A percentile compares a stretch with the other conserved stretches of the same genome.
These are phyloP conservation scores for Aspergillus bertholletiae DNA, from an alignment of 495 filamentous ascomycete genomes.

Conservation along the genomic window DNA sequence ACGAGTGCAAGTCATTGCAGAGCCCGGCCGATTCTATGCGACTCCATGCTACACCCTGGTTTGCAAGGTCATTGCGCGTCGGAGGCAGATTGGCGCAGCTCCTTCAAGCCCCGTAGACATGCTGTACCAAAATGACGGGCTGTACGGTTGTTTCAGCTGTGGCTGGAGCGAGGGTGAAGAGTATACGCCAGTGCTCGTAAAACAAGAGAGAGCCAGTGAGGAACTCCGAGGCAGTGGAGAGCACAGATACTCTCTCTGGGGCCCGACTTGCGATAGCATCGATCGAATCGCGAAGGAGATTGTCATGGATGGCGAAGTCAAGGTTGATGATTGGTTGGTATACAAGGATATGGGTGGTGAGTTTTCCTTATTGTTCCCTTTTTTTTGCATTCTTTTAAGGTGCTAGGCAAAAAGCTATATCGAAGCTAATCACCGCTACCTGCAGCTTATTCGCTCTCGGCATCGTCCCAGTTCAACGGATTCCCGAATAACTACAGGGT, in stretches of 20 bases:
- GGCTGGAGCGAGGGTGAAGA: constrained; percentile 21
- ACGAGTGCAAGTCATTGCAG: constrained; percentile 20
- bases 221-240: background rate
- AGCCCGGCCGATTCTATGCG: constrained; percentile 31
- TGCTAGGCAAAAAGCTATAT: too few species aligned
- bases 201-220: background rate
- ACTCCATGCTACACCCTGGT: constrained; percentile 23
- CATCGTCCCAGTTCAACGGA: constrained; percentile 29
- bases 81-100: constrained; percentile 15
- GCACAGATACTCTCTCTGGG: constrained; percentile 28
- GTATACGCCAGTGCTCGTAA: background rate
- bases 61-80: constrained; percentile 25
- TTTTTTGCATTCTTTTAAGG: background rate
- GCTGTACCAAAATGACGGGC: constrained; percentile 35
- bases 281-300: constrained; percentile 19
- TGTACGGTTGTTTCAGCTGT: constrained; percentile 33
- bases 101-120: constrained; percentile 16
- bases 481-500: constrained; percentile 14
- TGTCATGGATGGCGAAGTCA: constrained; percentile 17
- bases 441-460: constrained; percentile 23
- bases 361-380: background rate
- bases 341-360: constrained; percentile 31
- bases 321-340: constrained; percentile 29
- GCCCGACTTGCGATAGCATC: constrained; percentile 29
- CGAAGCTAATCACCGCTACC: background rate